Evolutionary conservation across 2,329 filamentous ascomycete species (phyloP).

Genomic region (Lecanicillium sp.): DNA sequence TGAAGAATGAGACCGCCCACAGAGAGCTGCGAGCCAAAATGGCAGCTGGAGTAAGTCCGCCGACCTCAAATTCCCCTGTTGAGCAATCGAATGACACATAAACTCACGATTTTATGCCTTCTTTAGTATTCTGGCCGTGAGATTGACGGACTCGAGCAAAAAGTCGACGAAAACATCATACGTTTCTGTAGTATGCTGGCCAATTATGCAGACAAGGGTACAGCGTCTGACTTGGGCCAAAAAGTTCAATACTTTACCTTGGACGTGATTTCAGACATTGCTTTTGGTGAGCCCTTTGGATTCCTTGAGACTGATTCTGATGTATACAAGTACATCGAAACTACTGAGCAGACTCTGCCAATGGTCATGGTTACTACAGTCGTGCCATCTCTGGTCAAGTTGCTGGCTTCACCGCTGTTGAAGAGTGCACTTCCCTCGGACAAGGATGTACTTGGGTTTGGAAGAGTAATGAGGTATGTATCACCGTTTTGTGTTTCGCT

Average conservation of each 20-base stretch:
- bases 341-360: slow-evolving; percentile 31
- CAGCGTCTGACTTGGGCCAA: slow-evolving; percentile 36
- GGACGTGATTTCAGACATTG: slow-evolving; percentile 44
- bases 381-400: slow-evolving; percentile 30
- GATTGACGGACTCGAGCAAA: slow-evolving; percentile 36
- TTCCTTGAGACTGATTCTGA: slow-evolving; percentile 36
- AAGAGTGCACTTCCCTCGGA: slow-evolving; percentile 31
- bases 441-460: slow-evolving; percentile 28
- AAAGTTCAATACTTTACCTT: slow-evolving; percentile 43
- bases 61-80: too few species aligned
- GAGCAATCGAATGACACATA: too few species aligned
- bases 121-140: slow-evolving; percentile 41
- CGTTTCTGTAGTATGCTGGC: slow-evolving; percentile 35
- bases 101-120: too few species aligned
- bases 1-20: slow-evolving; percentile 37
- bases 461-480: slow-evolving; percentile 36
- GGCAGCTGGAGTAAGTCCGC: slow-evolving; percentile 33
- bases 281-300: slow-evolving; percentile 39
- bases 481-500: slow-evolving; percentile 16
- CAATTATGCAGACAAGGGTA: slow-evolving; percentile 27
- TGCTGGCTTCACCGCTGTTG: slow-evolving; percentile 31
- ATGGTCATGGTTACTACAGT: slow-evolving; percentile 35
- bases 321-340: slow-evolving; percentile 36
- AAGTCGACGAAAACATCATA: too few species aligned
- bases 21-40: slow-evolving; percentile 35